Conservation (phyloP, 2,329 filamentous ascomycete genomes). For the Diaporthe helianthi region DNA sequence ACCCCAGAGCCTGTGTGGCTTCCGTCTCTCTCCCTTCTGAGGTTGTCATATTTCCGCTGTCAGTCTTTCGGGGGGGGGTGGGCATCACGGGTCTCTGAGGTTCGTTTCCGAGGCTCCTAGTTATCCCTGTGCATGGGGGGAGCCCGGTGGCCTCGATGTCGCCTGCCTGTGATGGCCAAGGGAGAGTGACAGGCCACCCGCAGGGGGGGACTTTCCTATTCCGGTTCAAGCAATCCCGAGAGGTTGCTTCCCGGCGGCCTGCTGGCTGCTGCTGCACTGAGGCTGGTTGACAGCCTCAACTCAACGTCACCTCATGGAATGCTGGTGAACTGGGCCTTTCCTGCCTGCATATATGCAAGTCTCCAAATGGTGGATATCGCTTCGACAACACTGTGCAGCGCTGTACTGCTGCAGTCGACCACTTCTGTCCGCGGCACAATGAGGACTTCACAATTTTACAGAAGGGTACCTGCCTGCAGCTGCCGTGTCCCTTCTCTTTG, state of each 20-base stretch:
- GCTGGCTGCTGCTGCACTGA: neutral
- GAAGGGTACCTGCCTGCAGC: slow-evolving; percentile 18
- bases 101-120: neutral
- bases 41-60: neutral
- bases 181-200: neutral
- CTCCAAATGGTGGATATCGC: slow-evolving; percentile 27
- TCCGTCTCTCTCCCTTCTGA: slow-evolving; percentile 8
- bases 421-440: neutral
- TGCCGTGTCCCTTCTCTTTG: slow-evolving; percentile 18
- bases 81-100: neutral
- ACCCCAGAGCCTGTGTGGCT: neutral
- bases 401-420: slow-evolving; percentile 18
- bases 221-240: slow-evolving; percentile 9
- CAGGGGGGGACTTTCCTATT: neutral
- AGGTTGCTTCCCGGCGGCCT: slow-evolving; percentile 3
- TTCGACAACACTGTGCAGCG: slow-evolving; percentile 21
- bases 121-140: neutral
- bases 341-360: slow-evolving; percentile 27
- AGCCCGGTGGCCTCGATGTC: neutral
- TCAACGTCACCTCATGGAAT: slow-evolving; percentile 12
- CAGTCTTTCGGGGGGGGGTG: neutral
- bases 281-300: slow-evolving; percentile 21
- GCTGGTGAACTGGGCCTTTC: neutral
- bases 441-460: neutral
- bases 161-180: slow-evolving; percentile 7